These are phyloP conservation scores for Herpetomonas tarakana DNA, from an alignment of 208 protist species.

Conservation along the genomic window DNA sequence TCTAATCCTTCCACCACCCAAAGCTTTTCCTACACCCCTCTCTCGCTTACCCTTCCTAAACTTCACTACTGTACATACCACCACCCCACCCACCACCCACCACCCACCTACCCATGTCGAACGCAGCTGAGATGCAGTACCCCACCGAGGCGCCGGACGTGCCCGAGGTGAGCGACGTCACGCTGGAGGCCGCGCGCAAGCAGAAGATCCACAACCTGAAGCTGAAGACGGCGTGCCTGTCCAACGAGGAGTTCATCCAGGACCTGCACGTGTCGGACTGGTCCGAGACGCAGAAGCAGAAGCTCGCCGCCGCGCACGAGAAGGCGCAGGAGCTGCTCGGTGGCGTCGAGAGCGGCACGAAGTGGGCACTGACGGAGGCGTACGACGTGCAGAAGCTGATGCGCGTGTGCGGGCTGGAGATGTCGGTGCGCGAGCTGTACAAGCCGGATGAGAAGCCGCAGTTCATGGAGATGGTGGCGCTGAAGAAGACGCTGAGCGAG, in stretches of 20 bases:
- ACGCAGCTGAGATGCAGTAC: conserved; percentile 1
- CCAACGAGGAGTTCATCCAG: conserved; percentile 77
- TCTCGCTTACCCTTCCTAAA: conserved; percentile 2
- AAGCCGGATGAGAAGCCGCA: conserved; percentile 75
- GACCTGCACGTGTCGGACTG: conserved; percentile 76
- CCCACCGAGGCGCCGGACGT: conserved; percentile 8
- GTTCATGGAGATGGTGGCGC: conserved; percentile 64
- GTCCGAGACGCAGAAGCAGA: conserved; percentile 69
- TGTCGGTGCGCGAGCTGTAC: conserved; percentile 69
- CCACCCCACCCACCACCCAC: too few species aligned
- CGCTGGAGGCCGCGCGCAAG: too few species aligned
- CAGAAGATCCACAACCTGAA: too few species aligned
- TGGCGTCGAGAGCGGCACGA: conserved; percentile 57
- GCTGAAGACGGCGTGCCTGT: too few species aligned
- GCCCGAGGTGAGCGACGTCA: conserved; percentile 44
- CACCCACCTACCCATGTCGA: conserved; percentile 10
- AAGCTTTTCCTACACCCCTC: too few species aligned
- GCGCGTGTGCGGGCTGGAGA: too few species aligned
- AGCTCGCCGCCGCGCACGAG: conserved; percentile 53
- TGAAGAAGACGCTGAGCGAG: conserved; percentile 61
- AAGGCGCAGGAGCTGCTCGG: too few species aligned
- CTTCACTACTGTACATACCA: too few species aligned
- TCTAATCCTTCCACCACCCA: too few species aligned
- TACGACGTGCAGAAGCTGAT: conserved; percentile 70
- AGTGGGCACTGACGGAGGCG: conserved; percentile 67